These are phyloP conservation scores for Solanum tarapatanum DNA, from an alignment of 257 asterid genomes.

Conservation along the genomic window DNA sequence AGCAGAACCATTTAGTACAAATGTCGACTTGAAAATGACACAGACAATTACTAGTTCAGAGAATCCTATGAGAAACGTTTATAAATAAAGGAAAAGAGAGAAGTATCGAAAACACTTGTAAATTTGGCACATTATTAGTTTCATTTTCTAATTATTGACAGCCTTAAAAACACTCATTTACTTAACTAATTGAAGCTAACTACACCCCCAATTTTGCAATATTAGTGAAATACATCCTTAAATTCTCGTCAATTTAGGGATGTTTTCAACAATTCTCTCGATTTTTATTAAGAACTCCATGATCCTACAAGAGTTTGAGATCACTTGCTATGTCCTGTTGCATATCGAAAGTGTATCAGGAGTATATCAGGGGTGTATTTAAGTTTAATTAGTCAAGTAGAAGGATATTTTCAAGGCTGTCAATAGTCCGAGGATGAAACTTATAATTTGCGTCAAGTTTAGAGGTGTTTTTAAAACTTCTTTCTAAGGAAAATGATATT, in stretches of 20 bases:
- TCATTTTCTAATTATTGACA: too few species aligned
- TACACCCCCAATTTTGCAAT: not conserved
- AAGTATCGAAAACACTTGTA: not conserved
- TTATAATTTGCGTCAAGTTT: too few species aligned
- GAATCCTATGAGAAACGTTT: not conserved
- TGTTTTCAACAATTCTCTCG: too few species aligned
- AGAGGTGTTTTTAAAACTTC: too few species aligned
- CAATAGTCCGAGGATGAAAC: too few species aligned
- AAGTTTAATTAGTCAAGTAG: too few species aligned
- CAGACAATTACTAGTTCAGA: not conserved
- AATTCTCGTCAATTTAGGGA: too few species aligned
- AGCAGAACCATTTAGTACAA: not conserved
- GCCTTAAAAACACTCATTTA: accelerated
- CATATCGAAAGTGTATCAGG: not conserved
- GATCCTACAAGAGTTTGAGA: not conserved
- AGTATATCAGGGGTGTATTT: not conserved
- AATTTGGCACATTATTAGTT: too few species aligned
- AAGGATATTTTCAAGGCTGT: too few species aligned
- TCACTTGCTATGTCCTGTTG: not conserved
- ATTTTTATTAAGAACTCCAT: not conserved
- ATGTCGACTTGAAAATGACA: not conserved
- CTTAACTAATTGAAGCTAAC: too few species aligned
- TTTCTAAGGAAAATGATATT: not conserved
- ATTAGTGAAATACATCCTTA: too few species aligned
- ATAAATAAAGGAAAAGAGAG: not conserved